A percentile compares a stretch with the other conserved stretches of the same genome.
These are phyloP conservation scores for Colletotrichum sp. DNA, from an alignment of 2,329 filamentous ascomycete species.

Conservation along the genomic window DNA sequence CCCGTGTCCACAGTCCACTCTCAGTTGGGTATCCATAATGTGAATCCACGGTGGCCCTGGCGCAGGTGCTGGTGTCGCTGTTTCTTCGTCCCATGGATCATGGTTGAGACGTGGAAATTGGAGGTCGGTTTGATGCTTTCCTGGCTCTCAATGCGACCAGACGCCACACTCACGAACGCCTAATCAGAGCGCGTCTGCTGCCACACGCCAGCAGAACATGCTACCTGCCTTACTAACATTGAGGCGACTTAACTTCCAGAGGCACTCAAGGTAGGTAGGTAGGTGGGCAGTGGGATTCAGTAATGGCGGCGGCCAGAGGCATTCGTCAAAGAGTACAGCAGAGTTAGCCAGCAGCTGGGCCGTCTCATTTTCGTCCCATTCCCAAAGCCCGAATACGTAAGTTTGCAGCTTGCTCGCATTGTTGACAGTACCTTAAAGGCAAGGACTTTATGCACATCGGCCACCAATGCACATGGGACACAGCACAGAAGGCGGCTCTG, in stretches of 20 bases:
- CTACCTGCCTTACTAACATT: not conserved
- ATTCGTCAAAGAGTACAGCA: not conserved
- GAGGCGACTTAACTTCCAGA: not conserved
- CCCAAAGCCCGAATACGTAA: not conserved
- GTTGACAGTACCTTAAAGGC: conserved; percentile 12
- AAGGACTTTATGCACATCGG: not conserved
- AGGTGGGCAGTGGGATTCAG: not conserved
- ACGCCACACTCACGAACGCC: not conserved
- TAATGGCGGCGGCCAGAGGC: not conserved
- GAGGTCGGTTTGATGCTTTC: not conserved
- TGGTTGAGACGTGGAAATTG: conserved; percentile 19
- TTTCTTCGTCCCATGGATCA: conserved; percentile 9
- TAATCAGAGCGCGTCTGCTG: not conserved
- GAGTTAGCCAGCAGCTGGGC: not conserved
- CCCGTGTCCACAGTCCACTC: not conserved
- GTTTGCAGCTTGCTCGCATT: conserved; percentile 15
- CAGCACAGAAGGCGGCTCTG: not conserved
- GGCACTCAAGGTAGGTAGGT: not conserved
- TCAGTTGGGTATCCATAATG: not conserved
- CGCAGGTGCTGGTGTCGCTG: not conserved
- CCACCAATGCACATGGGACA: not conserved
- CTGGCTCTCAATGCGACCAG: not conserved
- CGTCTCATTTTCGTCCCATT: conserved; percentile 17
- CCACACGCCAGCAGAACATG: not conserved
- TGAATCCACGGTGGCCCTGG: not conserved